A percentile compares a stretch with the other conserved stretches of the same genome.
phyloP scores from a whole-genome alignment of 2,329 filamentous ascomycete species.

The Pseudocercospora fuligena region DNA sequence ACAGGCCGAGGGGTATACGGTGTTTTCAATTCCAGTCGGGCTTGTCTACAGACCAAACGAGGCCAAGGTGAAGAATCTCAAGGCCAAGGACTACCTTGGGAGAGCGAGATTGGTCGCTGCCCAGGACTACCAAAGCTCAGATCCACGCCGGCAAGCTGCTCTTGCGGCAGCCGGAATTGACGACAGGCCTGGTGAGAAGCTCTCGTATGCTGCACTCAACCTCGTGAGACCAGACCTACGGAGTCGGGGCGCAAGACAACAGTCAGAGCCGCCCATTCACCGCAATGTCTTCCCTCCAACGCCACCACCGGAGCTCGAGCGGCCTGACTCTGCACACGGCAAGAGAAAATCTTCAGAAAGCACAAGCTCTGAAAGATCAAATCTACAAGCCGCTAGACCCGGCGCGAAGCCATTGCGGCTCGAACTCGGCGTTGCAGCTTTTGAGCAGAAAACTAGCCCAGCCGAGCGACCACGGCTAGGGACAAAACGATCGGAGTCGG shows the following conservation, averaged over 20 bases:
- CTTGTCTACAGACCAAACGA: conserved; percentile 95
- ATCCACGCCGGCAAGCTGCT: conserved; percentile 39
- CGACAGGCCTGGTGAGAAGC: conserved; percentile 79
- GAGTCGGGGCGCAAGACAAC: conserved; percentile 71
- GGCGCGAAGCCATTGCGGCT: conserved; percentile 53
- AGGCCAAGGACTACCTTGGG: conserved; percentile 96
- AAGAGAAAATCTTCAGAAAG: conserved; percentile 47
- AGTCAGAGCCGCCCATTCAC: conserved; percentile 79
- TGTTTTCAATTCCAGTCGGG: conserved; percentile 96
- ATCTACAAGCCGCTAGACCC: conserved; percentile 46
- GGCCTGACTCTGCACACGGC: conserved; percentile 34
- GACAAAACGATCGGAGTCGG: conserved; percentile 50
- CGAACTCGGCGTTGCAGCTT: conserved; percentile 55
- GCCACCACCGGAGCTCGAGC: conserved; percentile 69
- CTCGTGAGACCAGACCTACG: conserved; percentile 84
- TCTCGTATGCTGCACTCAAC: conserved; percentile 91
- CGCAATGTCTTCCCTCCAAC: conserved; percentile 83
- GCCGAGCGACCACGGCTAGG: conserved; percentile 42
- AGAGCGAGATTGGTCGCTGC: conserved; percentile 91
- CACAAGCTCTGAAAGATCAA: conserved; percentile 49
- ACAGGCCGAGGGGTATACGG: conserved; percentile 95
- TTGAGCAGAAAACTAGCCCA: conserved; percentile 44
- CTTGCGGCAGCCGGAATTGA: conserved; percentile 64
- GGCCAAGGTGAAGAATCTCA: conserved; percentile 96
- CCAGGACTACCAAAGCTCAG: conserved; percentile 34